Percentiles rank a stretch among this genome's conserved stretches.
These are phyloP conservation scores for Rhodomyrtus psidioides DNA, from an alignment of 441 rosid species.

Conservation along the genomic window DNA sequence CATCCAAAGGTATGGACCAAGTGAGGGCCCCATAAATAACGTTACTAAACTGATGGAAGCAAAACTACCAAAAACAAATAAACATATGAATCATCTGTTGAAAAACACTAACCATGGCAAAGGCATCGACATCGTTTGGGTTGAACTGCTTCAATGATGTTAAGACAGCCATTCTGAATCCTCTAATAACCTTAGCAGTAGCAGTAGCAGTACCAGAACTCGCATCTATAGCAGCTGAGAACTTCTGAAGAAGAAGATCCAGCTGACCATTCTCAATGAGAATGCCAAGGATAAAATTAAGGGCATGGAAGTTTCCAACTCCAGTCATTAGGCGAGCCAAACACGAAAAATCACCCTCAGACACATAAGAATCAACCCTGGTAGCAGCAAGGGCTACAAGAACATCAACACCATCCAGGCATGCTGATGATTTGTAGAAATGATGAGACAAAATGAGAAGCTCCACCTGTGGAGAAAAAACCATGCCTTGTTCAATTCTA, in stretches of 20 bases:
- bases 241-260: constrained; percentile 92
- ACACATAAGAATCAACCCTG: constrained; percentile 88
- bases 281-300: constrained; percentile 90
- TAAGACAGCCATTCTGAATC: constrained; percentile 96
- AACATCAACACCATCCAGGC: constrained; percentile 99
- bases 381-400: constrained; percentile 97
- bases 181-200: constrained; percentile 85
- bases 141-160: constrained; percentile 91
- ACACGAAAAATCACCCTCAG: constrained; percentile 94
- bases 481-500: neutral
- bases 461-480: constrained; percentile 58
- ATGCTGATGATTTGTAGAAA: constrained; percentile 94
- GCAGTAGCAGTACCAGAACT: constrained; percentile 30
- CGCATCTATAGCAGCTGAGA: constrained; percentile 85
- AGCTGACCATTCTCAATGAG: constrained; percentile 94
- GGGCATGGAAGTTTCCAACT: constrained; percentile 94
- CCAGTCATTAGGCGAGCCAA: constrained; percentile 92
- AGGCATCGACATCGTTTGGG: constrained; percentile 83
- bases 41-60: neutral
- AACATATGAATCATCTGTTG: neutral
- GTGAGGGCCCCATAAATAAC: neutral
- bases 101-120: constrained; percentile 70
- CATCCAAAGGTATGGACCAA: neutral
- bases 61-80: neutral
- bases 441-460: constrained; percentile 96